Evolutionary conservation across 2,329 filamentous ascomycete genomes (phyloP).

Genomic region (Xenosphaeropsis pyriputrescens): DNA sequence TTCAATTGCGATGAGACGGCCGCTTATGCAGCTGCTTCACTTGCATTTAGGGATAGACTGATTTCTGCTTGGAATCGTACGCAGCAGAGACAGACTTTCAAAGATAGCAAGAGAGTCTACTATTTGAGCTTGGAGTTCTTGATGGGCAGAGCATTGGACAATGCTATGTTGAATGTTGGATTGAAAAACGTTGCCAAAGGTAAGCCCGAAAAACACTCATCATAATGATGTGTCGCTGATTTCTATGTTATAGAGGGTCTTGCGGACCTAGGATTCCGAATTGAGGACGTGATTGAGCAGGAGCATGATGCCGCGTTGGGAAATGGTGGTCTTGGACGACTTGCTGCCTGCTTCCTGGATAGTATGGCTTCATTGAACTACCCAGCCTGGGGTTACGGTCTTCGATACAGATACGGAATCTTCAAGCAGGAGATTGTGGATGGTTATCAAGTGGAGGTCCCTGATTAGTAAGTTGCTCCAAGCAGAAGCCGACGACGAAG

Average conservation of each 20-base stretch:
- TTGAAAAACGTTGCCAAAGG: constrained; percentile 73
- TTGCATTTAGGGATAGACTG: constrained; percentile 86
- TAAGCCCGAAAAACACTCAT: constrained; percentile 20
- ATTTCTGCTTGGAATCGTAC: constrained; percentile 97
- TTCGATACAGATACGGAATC: constrained; percentile 92
- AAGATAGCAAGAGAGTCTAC: constrained; percentile 87
- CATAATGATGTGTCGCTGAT: not conserved
- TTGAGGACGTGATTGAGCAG: constrained; percentile 89
- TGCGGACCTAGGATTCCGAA: constrained; percentile 80
- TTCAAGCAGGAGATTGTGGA: constrained; percentile 99
- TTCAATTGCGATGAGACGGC: constrained; percentile 97
- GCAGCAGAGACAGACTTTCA: constrained; percentile 86
- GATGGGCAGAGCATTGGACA: constrained; percentile 93
- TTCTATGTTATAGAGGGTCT: constrained; percentile 50
- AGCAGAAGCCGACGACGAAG: no score
- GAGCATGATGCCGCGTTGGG: constrained; percentile 94
- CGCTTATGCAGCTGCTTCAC: constrained; percentile 77
- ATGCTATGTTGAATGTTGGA: constrained; percentile 94
- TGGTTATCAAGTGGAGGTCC: constrained; percentile 94
- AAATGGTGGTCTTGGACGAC: constrained; percentile 86
- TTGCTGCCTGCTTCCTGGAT: constrained; percentile 94
- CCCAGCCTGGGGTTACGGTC: constrained; percentile 92
- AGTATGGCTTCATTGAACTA: constrained; percentile 90
- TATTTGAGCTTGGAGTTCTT: constrained; percentile 95
- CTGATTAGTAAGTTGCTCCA: constrained; percentile 48